Conservation (phyloP, 768 basidiomycete species). For the Tulasnella calospora region DNA sequence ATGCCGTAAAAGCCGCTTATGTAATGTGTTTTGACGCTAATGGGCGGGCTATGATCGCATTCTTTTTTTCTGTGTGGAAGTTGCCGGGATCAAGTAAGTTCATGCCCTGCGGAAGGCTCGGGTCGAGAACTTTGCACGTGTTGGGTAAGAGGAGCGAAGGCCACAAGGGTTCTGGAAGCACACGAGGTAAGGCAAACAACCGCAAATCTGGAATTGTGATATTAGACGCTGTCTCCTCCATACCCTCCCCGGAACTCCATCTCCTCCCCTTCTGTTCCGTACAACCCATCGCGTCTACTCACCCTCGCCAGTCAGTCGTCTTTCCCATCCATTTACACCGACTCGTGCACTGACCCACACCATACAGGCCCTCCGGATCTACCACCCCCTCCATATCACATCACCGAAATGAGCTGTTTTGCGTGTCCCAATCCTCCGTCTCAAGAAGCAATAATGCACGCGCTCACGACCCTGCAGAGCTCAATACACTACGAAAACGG, state of each 20-base stretch:
- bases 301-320: not conserved
- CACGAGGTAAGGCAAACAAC: not conserved
- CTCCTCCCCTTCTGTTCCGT: not conserved
- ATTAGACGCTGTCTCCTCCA: not conserved
- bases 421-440: conserved; percentile 1
- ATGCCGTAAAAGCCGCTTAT: conserved; percentile 7
- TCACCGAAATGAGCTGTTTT: not conserved
- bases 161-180: not conserved
- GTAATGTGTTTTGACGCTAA: not conserved
- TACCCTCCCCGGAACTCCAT: not conserved
- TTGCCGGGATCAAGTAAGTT: conserved; percentile 6
- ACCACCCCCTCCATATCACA: not conserved
- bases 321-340: not conserved
- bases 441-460: not conserved
- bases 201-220: not conserved
- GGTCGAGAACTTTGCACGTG: conserved; percentile 4
- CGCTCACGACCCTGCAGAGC: not conserved
- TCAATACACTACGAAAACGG: conserved; percentile 5
- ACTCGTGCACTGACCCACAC: not conserved
- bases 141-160: not conserved
- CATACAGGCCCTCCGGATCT: not conserved
- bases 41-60: not conserved
- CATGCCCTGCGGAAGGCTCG: not conserved
- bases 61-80: not conserved
- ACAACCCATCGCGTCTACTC: not conserved